Evolutionary conservation across 805 yeast species (phyloP).

Genomic region (Vanderwaltozyma yarrowii): DNA sequence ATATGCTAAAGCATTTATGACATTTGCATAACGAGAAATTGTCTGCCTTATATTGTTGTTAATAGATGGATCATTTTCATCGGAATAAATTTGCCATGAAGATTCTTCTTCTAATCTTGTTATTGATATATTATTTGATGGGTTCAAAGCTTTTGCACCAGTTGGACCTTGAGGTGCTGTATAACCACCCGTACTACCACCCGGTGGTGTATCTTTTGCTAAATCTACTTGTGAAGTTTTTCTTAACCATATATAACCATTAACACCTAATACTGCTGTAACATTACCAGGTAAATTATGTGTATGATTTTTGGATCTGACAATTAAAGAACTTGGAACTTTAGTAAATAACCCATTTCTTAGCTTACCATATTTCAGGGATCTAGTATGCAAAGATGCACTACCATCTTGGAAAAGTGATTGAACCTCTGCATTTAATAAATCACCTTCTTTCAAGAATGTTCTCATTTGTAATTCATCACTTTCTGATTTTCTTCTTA

Average conservation of each 20-base stretch:
- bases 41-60: constrained; percentile 52
- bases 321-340: constrained; percentile 74
- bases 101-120: constrained; percentile 88
- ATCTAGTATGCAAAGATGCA: constrained; percentile 90
- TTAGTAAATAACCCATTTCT: constrained; percentile 78
- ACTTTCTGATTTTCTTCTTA: constrained; percentile 86
- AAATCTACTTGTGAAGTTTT: constrained; percentile 40
- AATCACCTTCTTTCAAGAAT: constrained; percentile 90
- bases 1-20: constrained; percentile 68
- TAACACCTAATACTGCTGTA: constrained; percentile 82
- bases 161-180: constrained; percentile 27
- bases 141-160: constrained; percentile 19
- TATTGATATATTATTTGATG: constrained; percentile 45
- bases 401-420: constrained; percentile 80
- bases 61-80: constrained; percentile 65
- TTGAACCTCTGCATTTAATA: constrained; percentile 93
- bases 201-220: constrained; percentile 23
- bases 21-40: constrained; percentile 78
- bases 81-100: constrained; percentile 91
- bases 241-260: constrained; percentile 89
- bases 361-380: constrained; percentile 88
- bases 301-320: constrained; percentile 80
- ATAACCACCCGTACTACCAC: constrained; percentile 19
- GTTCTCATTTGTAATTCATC: constrained; percentile 96
- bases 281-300: constrained; percentile 91